Evolutionary conservation across 2,329 filamentous ascomycete species (phyloP), one percentile per base, ranked within the genome.

Genomic region (Neofusicoccum kwambonambiense): DNA sequence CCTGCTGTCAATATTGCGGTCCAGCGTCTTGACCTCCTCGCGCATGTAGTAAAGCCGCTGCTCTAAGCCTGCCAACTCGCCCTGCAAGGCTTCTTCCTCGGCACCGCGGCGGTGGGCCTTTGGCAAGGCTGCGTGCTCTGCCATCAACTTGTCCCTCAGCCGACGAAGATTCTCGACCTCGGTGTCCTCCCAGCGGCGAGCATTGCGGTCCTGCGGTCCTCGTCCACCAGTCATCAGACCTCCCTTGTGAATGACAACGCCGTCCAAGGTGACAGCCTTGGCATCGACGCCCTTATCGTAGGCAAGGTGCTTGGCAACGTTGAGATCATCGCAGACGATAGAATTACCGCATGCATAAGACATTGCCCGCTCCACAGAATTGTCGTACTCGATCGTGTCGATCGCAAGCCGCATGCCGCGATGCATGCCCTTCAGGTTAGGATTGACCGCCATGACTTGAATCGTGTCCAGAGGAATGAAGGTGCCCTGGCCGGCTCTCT

Each of bases 391-490:
- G 71, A 99, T 94, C 0, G 93, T 96, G 76, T 99, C 95, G 68
- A 99, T 96, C 0, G 94, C 96, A 65, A 97, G 85, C 7, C 94
- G 88, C 77, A 89, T 88, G 51, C 91, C 92, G 44, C 91, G 90
- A 64, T 91, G 86, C 76, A 97, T 90, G 34, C 93, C 92, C 78
- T 97, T 97, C 69, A 99, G 83, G 66, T 92, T 93, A 4, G 92
- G 91, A 75, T 96, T 96, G 66, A 95, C 87, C 11, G 92, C 89
- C 75, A 92, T 93, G 74, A 97, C 93, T 73, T 98, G 96, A 76
- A 99, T 97, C 61, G 96, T 97, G 81, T 99, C 95, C 17, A 99
- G 84, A 0, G 95, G 95, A 68, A 98, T 93, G 77, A 99, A 98
- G 1, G 92, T 97, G 79, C 95, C 92, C 65, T 93, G 92, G 6